These are phyloP conservation scores for Tilletia caries DNA, from an alignment of 1,284 basidiomycete genomes.

Conservation along the genomic window DNA sequence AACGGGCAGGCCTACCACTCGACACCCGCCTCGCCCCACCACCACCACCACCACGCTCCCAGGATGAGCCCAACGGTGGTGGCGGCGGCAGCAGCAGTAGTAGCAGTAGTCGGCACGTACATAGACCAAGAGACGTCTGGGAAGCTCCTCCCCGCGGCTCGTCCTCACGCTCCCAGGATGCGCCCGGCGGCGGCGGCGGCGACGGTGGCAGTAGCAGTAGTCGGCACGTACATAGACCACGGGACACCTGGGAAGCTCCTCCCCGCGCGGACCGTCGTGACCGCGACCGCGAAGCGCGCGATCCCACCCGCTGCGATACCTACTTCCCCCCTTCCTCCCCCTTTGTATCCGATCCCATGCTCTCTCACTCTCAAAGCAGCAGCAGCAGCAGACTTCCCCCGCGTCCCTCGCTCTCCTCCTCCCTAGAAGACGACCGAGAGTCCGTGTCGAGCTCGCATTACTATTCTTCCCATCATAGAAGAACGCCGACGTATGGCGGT, in stretches of 20 bases:
- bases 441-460: not conserved
- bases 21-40: not conserved
- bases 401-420: not conserved
- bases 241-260: slow-evolving; percentile 1
- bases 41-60: not conserved
- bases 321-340: not conserved
- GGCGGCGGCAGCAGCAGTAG: not conserved
- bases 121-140: not conserved
- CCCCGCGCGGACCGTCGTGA: not conserved
- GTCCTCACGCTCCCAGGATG: not conserved
- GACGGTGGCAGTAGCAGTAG: too few species aligned
- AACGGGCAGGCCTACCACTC: not conserved
- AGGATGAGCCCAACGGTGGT: not conserved
- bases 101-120: too few species aligned
- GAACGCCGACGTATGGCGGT: not conserved
- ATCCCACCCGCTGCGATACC: not conserved
- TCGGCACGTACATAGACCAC: too few species aligned
- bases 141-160: not conserved
- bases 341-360: not conserved
- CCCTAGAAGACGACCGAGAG: not conserved
- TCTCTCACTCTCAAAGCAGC: too few species aligned
- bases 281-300: too few species aligned
- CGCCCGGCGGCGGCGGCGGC: not conserved
- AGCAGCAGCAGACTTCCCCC: too few species aligned
- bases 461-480: not conserved